phyloP scores from a whole-genome alignment of 257 asterid species.

The Linaria vulgaris region DNA sequence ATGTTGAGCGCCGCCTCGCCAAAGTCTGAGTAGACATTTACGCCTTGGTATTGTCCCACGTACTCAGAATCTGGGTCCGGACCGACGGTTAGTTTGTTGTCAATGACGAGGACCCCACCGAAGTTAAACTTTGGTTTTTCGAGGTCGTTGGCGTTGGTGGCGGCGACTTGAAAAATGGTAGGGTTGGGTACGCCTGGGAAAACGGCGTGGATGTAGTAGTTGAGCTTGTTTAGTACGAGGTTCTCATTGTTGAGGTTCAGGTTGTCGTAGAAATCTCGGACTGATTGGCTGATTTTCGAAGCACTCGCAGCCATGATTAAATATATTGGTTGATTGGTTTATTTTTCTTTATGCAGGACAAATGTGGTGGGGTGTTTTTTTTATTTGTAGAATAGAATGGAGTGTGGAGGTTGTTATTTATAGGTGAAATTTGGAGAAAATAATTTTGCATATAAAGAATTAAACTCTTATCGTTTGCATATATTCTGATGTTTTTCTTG shows the following conservation, averaged over 20 bases:
- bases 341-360: too few species aligned
- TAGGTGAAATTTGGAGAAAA: too few species aligned
- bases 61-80: conserved; percentile 17
- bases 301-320: too few species aligned
- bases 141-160: conserved; percentile 4
- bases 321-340: too few species aligned
- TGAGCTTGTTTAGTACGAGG: too few species aligned
- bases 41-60: conserved; percentile 29
- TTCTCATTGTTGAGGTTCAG: conserved; percentile 24
- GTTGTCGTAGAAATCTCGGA: conserved; percentile 5
- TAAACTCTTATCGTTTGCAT: too few species aligned
- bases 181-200: conserved; percentile 21
- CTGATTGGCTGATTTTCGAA: neutral
- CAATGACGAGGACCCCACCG: conserved; percentile 27
- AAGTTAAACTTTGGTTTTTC: conserved; percentile 17
- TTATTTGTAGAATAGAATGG: too few species aligned
- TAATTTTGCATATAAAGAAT: too few species aligned
- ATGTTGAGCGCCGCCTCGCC: neutral
- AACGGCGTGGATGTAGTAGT: too few species aligned
- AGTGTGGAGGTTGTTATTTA: too few species aligned
- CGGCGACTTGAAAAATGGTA: conserved; percentile 28
- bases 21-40: conserved; percentile 23
- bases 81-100: conserved; percentile 31
- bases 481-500: too few species aligned
- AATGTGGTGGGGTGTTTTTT: too few species aligned